A percentile compares a stretch with the other conserved stretches of the same genome.
Conservation (phyloP, 495 filamentous ascomycete genomes). For the Talaromyces thailandensis region DNA sequence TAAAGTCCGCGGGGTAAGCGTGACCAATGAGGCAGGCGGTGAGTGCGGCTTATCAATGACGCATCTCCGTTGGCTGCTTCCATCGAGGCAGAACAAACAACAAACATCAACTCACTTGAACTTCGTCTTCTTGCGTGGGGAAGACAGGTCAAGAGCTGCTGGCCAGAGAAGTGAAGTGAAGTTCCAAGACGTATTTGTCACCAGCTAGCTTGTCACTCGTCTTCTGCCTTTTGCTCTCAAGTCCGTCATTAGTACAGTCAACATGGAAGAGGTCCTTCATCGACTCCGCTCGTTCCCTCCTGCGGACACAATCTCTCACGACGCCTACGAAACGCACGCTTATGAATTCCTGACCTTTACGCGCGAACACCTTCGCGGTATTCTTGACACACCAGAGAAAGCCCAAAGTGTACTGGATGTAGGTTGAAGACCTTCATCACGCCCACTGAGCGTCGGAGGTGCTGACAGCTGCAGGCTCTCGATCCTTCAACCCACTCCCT, state of each 20-base stretch:
- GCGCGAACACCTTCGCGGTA: constrained; percentile 12
- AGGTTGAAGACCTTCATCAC: constrained; percentile 11
- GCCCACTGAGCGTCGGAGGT: not conserved
- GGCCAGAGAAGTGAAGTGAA: not conserved
- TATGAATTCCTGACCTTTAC: constrained; percentile 19
- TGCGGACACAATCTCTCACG: constrained; percentile 5
- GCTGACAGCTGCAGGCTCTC: constrained; percentile 21
- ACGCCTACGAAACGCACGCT: constrained; percentile 22
- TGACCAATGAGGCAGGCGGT: not conserved
- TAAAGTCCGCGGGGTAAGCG: not conserved
- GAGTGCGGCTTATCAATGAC: not conserved
- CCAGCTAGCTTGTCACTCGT: not conserved
- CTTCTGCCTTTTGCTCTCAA: not conserved
- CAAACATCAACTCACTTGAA: not conserved
- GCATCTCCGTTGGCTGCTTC: not conserved
- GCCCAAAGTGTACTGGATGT: constrained; percentile 21
- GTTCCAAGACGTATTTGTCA: no score
- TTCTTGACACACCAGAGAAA: constrained; percentile 9
- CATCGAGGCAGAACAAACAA: not conserved
- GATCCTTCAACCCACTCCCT: constrained; percentile 34
- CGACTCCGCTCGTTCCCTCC: constrained; percentile 12
- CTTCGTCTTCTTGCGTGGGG: not conserved
- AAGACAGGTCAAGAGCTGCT: not conserved
- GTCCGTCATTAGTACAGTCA: not conserved
- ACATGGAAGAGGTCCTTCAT: constrained; percentile 5